Evolutionary conservation across 2,329 filamentous ascomycete genomes (phyloP), one percentile per base, ranked within the genome.

Genomic region (Bipolaris gigantea): DNA sequence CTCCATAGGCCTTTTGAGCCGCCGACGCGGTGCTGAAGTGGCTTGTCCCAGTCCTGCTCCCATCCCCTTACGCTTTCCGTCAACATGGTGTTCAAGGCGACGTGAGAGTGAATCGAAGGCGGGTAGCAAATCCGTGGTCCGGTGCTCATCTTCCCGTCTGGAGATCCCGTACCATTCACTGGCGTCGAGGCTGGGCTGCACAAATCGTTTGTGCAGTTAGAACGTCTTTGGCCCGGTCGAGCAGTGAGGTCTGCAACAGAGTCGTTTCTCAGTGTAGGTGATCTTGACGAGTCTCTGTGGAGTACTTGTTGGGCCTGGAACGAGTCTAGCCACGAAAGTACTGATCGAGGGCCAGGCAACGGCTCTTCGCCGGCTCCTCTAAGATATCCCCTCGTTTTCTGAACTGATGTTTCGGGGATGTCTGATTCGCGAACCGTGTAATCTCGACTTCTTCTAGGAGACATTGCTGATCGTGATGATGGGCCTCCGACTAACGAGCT

Each of bases 31-130:
- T 55, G 32, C 8, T 50, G 52, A 18, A 55, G 40, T 18, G 55
- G 48, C 32, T 46, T 51, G 2, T 55, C 44, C 55, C 52, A 55
- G 8, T 57, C 48, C 16, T 48, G 23, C 2, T 57, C 52, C 55
- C 55, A 57, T 32, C 45, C 55, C 5, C 11, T 21, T 10, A 46
- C 25, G 15, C 41, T 33, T 13, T 45, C 44, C 9, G 32, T 46
- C 13, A 27, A 30, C 4, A 32, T 36, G 10, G 43, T 16, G 21
- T 45, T 4, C 2, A 48, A 18, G 16, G 46, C 38, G 16, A 19
- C 19, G 10, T 41, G 19, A 16, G 47, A 39, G 33, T 42, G 36
- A 13, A 23, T 30, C 1, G 30, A 23, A n/a, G 42, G 19, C 13
- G 36, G 50, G 9, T 50, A 34, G 32, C 35, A 49, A 6, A 45